Evolutionary conservation across 2,329 filamentous ascomycete species (phyloP), one percentile per base, ranked within the genome.

Genomic region (Nigrospora osmanthi): DNA sequence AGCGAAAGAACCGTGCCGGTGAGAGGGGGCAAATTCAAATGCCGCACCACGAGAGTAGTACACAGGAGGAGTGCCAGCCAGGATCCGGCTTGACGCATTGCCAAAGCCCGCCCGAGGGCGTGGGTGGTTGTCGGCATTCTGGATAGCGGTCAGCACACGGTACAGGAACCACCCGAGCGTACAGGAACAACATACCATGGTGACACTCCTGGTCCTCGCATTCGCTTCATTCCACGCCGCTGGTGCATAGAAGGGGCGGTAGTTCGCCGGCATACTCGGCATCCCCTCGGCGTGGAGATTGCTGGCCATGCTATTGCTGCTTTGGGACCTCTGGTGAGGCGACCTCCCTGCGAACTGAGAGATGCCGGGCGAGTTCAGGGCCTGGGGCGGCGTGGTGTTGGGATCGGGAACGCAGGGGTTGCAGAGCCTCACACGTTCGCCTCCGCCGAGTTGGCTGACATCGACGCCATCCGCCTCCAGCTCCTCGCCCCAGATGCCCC

Each of bases 401-500:
- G 78, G 78, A 48, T 81, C 78, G 12, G 77, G 78, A 9, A 81
- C 78, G 50, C 78, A 81, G 1, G 78, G 78, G 53, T 81, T 81
- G 60, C 78, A 81, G 12, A 81, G 70, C 42, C 78, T 66, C 40
- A 81, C 78, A 37, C 74, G 68, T 53, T 80, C 76, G 23, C 78
- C 78, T 14, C 78, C 77, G 4, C 71, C 68, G 19, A 75, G 61
- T 31, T 60, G 67, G 50, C 63, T 70, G 56, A 67, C 65, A 51
- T 72, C 70, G 38, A 67, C 57, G 56, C 67, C 67, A 28, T 49
- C 66, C 57, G 38, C 65, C 54, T 28, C 23, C 23, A 28, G 23
- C 49, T 73, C 58, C 44, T 65, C 57, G 49, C 71, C 62, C 49
- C 64, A 61, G 53, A 70, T 56, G 57, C 52, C 65, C 54, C 47